Evolutionary conservation across 2,329 filamentous ascomycete genomes (phyloP).

Genomic region (Diplodia seriata): DNA sequence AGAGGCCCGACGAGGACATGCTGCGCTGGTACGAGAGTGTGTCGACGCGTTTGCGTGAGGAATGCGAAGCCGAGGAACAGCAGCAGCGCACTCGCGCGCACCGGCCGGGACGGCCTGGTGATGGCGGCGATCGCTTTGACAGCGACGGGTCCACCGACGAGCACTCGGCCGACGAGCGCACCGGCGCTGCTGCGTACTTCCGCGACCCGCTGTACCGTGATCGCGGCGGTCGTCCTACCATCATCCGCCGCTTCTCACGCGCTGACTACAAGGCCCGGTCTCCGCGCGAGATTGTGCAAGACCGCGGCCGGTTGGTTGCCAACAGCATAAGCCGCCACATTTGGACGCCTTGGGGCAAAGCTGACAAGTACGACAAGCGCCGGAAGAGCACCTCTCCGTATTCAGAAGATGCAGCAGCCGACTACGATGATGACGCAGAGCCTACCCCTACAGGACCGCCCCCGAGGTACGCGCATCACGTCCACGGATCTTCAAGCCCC

Average conservation of each 20-base stretch:
- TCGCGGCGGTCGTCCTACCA: slow-evolving; percentile 51
- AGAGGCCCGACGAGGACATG: slow-evolving; percentile 77
- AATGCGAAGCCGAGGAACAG: slow-evolving; percentile 58
- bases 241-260: slow-evolving; percentile 51
- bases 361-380: slow-evolving; percentile 37
- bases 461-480: slow-evolving; percentile 8
- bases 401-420: slow-evolving; percentile 36
- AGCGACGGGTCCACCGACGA: slow-evolving; percentile 47
- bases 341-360: slow-evolving; percentile 41
- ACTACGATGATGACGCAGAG: slow-evolving; percentile 28
- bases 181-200: slow-evolving; percentile 57
- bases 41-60: slow-evolving; percentile 70
- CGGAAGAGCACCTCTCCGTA: slow-evolving; percentile 35
- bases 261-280: slow-evolving; percentile 36
- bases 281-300: slow-evolving; percentile 41
- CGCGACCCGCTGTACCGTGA: slow-evolving; percentile 58
- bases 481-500: slow-evolving; percentile 15
- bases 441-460: slow-evolving; percentile 41
- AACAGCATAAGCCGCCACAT: slow-evolving; percentile 44
- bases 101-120: slow-evolving; percentile 38
- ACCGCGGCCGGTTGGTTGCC: slow-evolving; percentile 40
- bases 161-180: slow-evolving; percentile 50
- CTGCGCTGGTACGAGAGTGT: slow-evolving; percentile 85
- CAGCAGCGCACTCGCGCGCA: slow-evolving; percentile 35
- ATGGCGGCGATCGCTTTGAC: slow-evolving; percentile 39